These are phyloP conservation scores for Phaeotremella fagi DNA, from an alignment of 768 basidiomycete species.

Conservation along the genomic window DNA sequence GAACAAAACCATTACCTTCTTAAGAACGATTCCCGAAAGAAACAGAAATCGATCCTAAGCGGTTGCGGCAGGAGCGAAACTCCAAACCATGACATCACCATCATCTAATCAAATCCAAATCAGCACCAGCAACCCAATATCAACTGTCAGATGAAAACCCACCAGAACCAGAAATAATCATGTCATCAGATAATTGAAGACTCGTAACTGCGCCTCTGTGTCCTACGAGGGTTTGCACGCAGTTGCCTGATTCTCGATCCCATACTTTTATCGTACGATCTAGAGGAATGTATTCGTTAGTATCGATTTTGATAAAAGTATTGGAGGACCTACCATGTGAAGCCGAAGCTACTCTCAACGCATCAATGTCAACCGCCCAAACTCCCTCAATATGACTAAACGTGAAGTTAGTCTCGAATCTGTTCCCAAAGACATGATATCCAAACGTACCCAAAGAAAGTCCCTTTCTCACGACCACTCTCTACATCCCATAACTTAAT, in stretches of 20 bases:
- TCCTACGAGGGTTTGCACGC: conserved; percentile 82
- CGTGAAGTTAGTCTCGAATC: background rate
- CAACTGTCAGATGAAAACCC: conserved; percentile 5
- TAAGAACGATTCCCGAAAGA: background rate
- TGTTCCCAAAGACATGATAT: background rate
- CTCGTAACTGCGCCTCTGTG: conserved; percentile 93
- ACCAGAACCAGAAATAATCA: conserved; percentile 84
- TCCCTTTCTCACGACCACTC: conserved; percentile 66
- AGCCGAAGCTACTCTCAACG: conserved; percentile 81
- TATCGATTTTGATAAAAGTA: background rate
- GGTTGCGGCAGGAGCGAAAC: conserved; percentile 45
- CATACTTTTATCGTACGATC: conserved; percentile 64
- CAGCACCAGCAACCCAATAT: background rate
- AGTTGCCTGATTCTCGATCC: conserved; percentile 82
- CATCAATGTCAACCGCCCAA: conserved; percentile 91
- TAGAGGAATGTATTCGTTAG: background rate
- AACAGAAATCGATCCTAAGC: no score
- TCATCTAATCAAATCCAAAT: conserved; percentile 57
- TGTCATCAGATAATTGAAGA: conserved; percentile 83
- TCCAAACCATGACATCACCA: conserved; percentile 80
- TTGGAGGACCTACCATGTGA: conserved; percentile 66
- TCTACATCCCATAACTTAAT: conserved; percentile 96
- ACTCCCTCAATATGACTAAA: conserved; percentile 84
- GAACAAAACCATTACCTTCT: no score
- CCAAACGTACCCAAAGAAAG: conserved; percentile 67